Percentiles rank a stretch among this genome's conserved stretches.
These are phyloP conservation scores for Leucosporidium yakuticum DNA, from an alignment of 768 basidiomycete genomes.

Conservation along the genomic window DNA sequence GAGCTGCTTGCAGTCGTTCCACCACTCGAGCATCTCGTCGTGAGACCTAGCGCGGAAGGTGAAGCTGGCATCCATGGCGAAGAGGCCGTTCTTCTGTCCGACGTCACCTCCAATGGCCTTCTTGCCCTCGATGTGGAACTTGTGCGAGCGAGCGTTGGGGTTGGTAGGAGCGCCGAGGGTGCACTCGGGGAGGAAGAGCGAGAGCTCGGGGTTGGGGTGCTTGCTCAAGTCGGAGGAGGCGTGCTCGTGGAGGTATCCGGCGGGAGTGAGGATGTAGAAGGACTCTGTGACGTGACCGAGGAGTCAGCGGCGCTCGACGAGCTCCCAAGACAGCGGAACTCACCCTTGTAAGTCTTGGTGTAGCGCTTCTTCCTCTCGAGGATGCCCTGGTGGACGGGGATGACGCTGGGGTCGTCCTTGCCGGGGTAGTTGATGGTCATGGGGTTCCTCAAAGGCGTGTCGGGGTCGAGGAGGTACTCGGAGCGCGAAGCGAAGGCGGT, in stretches of 20 bases:
- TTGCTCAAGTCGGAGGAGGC: constrained; percentile 61
- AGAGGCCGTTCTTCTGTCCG: constrained; percentile 48
- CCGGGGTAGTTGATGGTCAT: constrained; percentile 72
- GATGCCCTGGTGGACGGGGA: constrained; percentile 78
- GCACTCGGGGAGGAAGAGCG: constrained; percentile 86
- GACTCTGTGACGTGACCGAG: constrained; percentile 55
- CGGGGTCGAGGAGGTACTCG: constrained; percentile 93
- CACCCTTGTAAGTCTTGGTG: constrained; percentile 49
- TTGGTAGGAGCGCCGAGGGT: constrained; percentile 86
- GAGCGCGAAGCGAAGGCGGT: constrained; percentile 86
- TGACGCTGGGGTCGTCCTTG: constrained; percentile 80
- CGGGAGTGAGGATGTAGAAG: constrained; percentile 87
- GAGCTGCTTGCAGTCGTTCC: constrained; percentile 72
- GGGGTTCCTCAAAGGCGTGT: constrained; percentile 81
- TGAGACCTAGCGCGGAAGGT: constrained; percentile 80
- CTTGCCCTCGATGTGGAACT: constrained; percentile 93
- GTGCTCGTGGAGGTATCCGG: constrained; percentile 94
- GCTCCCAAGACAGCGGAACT: neutral
- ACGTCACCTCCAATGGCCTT: constrained; percentile 53
- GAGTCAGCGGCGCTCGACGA: neutral
- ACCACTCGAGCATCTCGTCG: constrained; percentile 99
- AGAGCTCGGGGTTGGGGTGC: constrained; percentile 64
- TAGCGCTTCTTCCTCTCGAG: constrained; percentile 94
- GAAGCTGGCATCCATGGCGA: constrained; percentile 55
- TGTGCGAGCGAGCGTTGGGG: constrained; percentile 62